Conservation (phyloP, 2,329 filamentous ascomycete species). For the Anisogramma anomala region DNA sequence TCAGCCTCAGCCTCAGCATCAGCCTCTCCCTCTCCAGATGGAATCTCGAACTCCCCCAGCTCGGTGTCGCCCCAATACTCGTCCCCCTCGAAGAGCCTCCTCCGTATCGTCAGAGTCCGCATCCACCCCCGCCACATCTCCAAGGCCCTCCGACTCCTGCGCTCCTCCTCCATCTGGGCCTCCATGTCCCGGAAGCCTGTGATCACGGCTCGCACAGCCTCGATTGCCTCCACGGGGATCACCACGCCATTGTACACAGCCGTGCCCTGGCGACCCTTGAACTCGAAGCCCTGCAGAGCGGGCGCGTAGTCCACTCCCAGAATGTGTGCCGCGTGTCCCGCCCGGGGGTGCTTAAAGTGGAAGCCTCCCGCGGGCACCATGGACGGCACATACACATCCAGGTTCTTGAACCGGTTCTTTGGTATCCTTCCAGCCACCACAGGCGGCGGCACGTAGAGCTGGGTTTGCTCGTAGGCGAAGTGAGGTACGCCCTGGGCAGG, state of each 20-base stretch:
- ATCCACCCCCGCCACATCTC: constrained; percentile 66
- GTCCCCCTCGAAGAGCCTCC: constrained; percentile 46
- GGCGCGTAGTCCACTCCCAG: constrained; percentile 78
- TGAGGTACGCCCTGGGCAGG: constrained; percentile 41
- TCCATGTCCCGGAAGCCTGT: constrained; percentile 55
- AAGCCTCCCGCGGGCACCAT: constrained; percentile 80
- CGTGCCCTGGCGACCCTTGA: constrained; percentile 75
- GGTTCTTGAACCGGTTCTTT: constrained; percentile 86
- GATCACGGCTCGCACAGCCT: constrained; percentile 61
- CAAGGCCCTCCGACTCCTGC: constrained; percentile 48
- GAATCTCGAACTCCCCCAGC: constrained; percentile 4
- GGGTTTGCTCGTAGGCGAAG: constrained; percentile 54
- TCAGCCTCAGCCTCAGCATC: constrained; percentile 16
- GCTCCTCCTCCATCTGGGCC: constrained; percentile 51
- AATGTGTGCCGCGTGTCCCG: constrained; percentile 59
- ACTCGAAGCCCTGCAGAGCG: constrained; percentile 81
- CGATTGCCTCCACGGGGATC: constrained; percentile 57
- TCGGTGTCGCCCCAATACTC: constrained; percentile 8
- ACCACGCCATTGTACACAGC: constrained; percentile 71
- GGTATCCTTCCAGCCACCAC: constrained; percentile 67
- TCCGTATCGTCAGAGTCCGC: constrained; percentile 62
- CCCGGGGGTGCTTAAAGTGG: constrained; percentile 53
- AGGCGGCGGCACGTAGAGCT: constrained; percentile 62
- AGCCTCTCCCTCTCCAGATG: constrained; percentile 23
- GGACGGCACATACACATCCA: constrained; percentile 81